Conservation (phyloP, 2,329 filamentous ascomycete species). For the Polychaeton citri region DNA sequence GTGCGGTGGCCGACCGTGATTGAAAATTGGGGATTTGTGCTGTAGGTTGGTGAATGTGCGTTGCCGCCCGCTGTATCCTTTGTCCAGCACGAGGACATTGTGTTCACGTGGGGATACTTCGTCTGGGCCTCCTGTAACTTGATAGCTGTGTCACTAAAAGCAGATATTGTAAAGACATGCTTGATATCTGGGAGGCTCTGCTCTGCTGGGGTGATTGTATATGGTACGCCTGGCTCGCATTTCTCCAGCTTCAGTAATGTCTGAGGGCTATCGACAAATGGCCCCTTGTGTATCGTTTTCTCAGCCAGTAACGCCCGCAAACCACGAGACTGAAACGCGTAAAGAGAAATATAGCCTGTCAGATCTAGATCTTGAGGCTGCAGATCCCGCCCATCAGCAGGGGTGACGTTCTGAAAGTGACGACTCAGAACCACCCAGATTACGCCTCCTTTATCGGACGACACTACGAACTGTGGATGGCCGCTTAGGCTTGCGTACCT, state of each 20-base stretch:
- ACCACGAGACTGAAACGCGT: slow-evolving; percentile 61
- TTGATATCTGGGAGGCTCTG: slow-evolving; percentile 58
- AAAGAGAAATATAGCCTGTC: slow-evolving; percentile 75
- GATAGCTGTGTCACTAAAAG: slow-evolving; percentile 57
- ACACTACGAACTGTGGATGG: slow-evolving; percentile 48
- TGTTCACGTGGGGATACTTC: slow-evolving; percentile 45
- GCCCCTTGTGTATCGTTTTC: slow-evolving; percentile 56
- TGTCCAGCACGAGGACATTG: slow-evolving; percentile 58
- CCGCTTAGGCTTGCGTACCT: slow-evolving; percentile 62
- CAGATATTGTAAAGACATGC: slow-evolving; percentile 78
- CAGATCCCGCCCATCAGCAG: slow-evolving; percentile 23
- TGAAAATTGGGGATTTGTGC: slow-evolving; percentile 77
- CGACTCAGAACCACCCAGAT: slow-evolving; percentile 79
- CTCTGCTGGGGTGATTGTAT: slow-evolving; percentile 61
- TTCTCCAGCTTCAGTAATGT: slow-evolving; percentile 68
- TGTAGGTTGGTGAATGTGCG: slow-evolving; percentile 60
- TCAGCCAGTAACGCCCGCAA: slow-evolving; percentile 62
- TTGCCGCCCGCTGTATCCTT: slow-evolving; percentile 73
- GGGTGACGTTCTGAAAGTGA: slow-evolving; percentile 47
- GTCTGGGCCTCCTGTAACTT: slow-evolving; percentile 48
- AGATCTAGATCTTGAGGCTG: slow-evolving; percentile 27
- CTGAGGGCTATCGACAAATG: slow-evolving; percentile 90
- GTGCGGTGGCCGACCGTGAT: slow-evolving; percentile 46
- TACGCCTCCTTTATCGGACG: slow-evolving; percentile 40
- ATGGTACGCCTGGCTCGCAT: slow-evolving; percentile 35